Evolutionary conservation across 805 yeast species (phyloP), one percentile per base, ranked within the genome.

Genomic region (Cyberlindnera nakhonratchasimensis): DNA sequence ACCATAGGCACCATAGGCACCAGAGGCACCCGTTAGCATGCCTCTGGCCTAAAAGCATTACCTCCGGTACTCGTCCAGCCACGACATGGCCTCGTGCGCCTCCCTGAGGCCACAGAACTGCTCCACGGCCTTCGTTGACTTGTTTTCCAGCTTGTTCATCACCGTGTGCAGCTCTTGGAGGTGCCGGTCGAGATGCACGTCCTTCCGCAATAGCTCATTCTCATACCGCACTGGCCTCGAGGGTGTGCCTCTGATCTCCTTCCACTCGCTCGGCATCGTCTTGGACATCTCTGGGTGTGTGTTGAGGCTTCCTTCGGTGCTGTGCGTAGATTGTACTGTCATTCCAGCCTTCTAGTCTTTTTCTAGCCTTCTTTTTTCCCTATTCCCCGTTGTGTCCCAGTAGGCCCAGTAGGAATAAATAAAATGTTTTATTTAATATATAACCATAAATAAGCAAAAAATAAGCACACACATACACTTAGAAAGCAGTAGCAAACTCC

Each of bases 141-240:
- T 55, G 46, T 53, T 54, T 35, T 55, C 56, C 6, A 54, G 37
- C 39, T 54, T 55, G 43, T 53, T 53, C 26, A 55, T 23, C 7
- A 38, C 48, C 6, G 49, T 40, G 25, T 47, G 48, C 4, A 51
- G 25, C 23, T 47, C 51, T 10, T 32, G 38, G 8, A 54, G 28
- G 40, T 49, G 48, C 6, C 48, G 42, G 10, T 47, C 53, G 16
- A 51, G 35, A 21, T 50, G 52, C 19, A 36, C 40, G 13, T 50
- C 54, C 28, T 48, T 54, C 23, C 49, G 45, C 21, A 42, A 37
- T 9, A 29, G 21, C 16, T 17, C 36, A 17, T 34, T 43, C n/a
- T 51, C 56, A n/a, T 48, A 45, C 18, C 39, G 48, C 34, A 52
- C 47, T 0, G 44, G 35, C 32, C 34, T 40, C 5, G 42, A 18